These are phyloP conservation scores for Salvia sclarea DNA, from an alignment of 305 asterid genomes.

Conservation along the genomic window DNA sequence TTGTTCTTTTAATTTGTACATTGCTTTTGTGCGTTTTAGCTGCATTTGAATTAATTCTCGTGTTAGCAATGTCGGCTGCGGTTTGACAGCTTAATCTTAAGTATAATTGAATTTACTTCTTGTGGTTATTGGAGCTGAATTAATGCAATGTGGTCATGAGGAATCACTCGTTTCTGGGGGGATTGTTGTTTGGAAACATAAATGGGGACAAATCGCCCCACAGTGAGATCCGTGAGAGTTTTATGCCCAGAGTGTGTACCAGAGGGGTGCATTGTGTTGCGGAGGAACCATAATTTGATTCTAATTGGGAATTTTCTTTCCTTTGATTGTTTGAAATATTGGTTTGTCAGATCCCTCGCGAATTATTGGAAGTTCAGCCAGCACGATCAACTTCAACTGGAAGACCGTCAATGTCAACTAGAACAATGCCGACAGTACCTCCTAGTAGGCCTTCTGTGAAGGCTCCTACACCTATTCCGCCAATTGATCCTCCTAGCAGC, in stretches of 20 bases:
- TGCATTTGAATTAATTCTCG: constrained; percentile 13
- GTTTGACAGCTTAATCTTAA: constrained; percentile 19
- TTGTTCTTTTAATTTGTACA: constrained; percentile 7
- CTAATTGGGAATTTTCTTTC: constrained; percentile 20
- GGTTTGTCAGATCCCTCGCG: constrained; percentile 53
- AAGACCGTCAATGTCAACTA: constrained; percentile 63
- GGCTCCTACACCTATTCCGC: constrained; percentile 65
- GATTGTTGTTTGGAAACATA: neutral
- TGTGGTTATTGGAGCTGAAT: neutral
- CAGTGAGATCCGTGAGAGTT: constrained; percentile 23
- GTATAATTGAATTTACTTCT: neutral
- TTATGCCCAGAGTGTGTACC: neutral
- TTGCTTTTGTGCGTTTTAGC: constrained; percentile 25
- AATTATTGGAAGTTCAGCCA: constrained; percentile 56
- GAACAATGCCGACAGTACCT: constrained; percentile 58
- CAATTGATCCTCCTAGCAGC: constrained; percentile 71
- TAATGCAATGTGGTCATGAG: constrained; percentile 19
- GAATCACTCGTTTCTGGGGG: constrained; percentile 9
- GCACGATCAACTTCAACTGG: constrained; percentile 81
- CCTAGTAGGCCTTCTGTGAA: constrained; percentile 54
- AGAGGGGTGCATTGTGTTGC: constrained; percentile 8
- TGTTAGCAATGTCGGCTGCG: constrained; percentile 12
- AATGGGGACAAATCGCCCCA: neutral
- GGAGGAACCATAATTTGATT: constrained; percentile 27
- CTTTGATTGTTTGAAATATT: constrained; percentile 17